phyloP scores from a whole-genome alignment of 2,329 filamentous ascomycete species.

The Penicillium glabrum region DNA sequence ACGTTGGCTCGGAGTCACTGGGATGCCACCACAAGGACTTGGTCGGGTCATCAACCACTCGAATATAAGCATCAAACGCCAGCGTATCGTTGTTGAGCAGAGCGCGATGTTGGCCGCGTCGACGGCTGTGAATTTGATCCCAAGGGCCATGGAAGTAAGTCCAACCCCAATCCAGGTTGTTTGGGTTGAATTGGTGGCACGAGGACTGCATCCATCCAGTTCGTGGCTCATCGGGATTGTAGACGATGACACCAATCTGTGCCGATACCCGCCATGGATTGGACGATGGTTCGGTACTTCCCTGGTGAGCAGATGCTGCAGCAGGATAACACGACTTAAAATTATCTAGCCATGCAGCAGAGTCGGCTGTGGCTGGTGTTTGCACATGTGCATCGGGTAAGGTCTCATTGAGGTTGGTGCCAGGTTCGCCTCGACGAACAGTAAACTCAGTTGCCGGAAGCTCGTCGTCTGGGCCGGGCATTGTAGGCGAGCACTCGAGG shows the following conservation, averaged over 20 bases:
- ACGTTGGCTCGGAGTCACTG: conserved; percentile 52
- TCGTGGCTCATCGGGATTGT: conserved; percentile 63
- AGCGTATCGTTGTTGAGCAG: conserved; percentile 62
- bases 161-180: conserved; percentile 64
- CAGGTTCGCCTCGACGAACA: conserved; percentile 39
- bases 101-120: conserved; percentile 58
- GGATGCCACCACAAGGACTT: conserved; percentile 61
- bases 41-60: conserved; percentile 61
- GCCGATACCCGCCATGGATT: conserved; percentile 53
- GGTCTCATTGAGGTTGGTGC: conserved; percentile 33
- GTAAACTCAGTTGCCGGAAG: conserved; percentile 42
- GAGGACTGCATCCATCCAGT: conserved; percentile 58
- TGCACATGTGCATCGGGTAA: conserved; percentile 34
- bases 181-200: conserved; percentile 59
- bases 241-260: conserved; percentile 61
- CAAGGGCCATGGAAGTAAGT: conserved; percentile 61
- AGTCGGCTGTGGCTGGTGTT: conserved; percentile 27
- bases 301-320: conserved; percentile 5
- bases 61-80: conserved; percentile 62
- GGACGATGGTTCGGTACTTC: conserved; percentile 7
- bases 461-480: conserved; percentile 38
- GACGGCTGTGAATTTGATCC: conserved; percentile 58
- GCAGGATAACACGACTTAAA: conserved; percentile 30
- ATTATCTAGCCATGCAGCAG: conserved; percentile 30
- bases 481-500: conserved; percentile 59